Conservation (phyloP, 805 yeast species). For the Blastobotrys peoriensis region DNA sequence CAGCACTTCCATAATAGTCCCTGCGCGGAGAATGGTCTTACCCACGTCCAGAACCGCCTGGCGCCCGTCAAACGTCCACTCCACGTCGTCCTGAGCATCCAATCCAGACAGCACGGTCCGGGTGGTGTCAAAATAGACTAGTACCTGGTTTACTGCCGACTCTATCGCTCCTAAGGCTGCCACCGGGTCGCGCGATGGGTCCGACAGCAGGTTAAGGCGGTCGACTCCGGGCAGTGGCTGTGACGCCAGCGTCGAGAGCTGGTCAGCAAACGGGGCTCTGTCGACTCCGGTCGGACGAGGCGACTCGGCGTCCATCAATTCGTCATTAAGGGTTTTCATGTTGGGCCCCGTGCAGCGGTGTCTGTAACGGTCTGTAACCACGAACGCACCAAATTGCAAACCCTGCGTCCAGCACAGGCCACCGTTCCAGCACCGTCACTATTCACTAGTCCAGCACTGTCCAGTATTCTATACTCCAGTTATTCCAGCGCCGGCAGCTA, state of each 20-base stretch:
- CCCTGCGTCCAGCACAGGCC: no score
- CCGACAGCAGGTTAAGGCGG: not conserved
- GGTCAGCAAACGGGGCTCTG: constrained; percentile 12
- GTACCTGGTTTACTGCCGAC: constrained; percentile 15
- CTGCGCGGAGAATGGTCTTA: constrained; percentile 15
- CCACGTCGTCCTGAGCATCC: constrained; percentile 20
- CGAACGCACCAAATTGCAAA: no score
- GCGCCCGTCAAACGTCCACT: constrained; percentile 23
- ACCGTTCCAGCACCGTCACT: no score
- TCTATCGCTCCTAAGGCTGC: constrained; percentile 5
- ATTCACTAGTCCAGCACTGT: no score
- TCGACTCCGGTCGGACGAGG: not conserved
- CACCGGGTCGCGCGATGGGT: not conserved
- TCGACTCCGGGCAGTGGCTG: constrained; percentile 7
- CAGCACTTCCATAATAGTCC: constrained; percentile 19
- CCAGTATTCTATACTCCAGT: no score
- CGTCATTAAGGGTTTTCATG: not conserved
- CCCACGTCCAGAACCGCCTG: constrained; percentile 17
- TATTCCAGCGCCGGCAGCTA: no score
- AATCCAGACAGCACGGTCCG: constrained; percentile 15
- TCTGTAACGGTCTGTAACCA: no score
- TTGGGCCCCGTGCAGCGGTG: no score
- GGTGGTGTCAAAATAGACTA: constrained; percentile 16
- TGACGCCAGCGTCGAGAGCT: constrained; percentile 8
- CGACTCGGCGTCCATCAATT: not conserved